Evolutionary conservation across 768 basidiomycete genomes (phyloP).

Genomic region (Boletus eberwhitei): DNA sequence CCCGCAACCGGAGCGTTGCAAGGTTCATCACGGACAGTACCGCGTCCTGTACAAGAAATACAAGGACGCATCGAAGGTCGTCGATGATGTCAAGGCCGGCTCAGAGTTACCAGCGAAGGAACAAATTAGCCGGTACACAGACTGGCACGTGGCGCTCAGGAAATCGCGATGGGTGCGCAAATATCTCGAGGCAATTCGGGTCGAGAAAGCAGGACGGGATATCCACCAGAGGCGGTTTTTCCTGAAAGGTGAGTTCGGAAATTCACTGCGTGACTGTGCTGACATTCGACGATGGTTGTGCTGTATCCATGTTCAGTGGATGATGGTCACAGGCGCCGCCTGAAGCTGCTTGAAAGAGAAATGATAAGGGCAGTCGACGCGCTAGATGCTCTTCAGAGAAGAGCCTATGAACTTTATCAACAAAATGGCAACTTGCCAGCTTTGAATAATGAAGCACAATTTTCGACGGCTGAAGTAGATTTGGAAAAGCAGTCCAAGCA

Average conservation of each 20-base stretch:
- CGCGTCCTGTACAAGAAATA: conserved; percentile 22
- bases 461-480: background rate
- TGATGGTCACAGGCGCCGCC: conserved; percentile 28
- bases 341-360: conserved; percentile 26
- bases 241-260: conserved; percentile 23
- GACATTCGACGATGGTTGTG: background rate
- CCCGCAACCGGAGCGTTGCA: conserved; percentile 17
- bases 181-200: conserved; percentile 34
- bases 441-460: background rate
- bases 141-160: conserved; percentile 13
- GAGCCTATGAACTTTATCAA: conserved; percentile 17
- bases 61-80: conserved; percentile 26
- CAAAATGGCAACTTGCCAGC: background rate
- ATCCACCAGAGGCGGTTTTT: conserved; percentile 33
- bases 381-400: conserved; percentile 16
- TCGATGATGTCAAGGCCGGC: conserved; percentile 17
- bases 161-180: conserved; percentile 21
- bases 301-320: conserved; percentile 20
- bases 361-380: conserved; percentile 27
- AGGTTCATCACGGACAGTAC: conserved; percentile 27
- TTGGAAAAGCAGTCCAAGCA: background rate
- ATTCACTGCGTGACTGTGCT: background rate
- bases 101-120: conserved; percentile 16
- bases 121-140: conserved; percentile 10
- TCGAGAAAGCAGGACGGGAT: conserved; percentile 29